Evolutionary conservation across 768 basidiomycete genomes (phyloP).

Genomic region (Nevesoporus exiguus): DNA sequence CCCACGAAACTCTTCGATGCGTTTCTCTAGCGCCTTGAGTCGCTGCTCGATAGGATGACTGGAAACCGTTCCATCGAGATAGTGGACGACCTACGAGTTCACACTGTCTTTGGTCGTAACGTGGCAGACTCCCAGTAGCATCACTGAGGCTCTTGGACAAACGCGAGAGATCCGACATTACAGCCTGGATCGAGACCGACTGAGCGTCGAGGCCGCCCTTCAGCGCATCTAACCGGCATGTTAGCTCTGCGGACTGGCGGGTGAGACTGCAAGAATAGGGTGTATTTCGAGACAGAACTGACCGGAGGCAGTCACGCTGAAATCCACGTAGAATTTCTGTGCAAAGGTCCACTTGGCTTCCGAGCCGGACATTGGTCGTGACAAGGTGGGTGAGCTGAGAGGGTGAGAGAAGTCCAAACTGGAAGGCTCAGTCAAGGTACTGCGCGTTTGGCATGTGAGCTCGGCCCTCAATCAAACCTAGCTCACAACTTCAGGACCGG

Average conservation of each 20-base stretch:
- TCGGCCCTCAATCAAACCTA: no score
- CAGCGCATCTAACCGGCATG: constrained; percentile 42
- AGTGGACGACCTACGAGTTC: constrained; percentile 50
- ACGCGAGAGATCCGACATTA: constrained; percentile 52
- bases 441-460: no score
- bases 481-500: no score
- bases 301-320: constrained; percentile 27
- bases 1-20: constrained; percentile 49
- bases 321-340: constrained; percentile 27
- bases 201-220: constrained; percentile 30
- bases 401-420: no score
- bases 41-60: constrained; percentile 44
- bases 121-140: constrained; percentile 61
- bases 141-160: constrained; percentile 61
- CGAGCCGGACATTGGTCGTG: constrained; percentile 17
- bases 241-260: constrained; percentile 40
- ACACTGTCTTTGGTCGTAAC: constrained; percentile 72
- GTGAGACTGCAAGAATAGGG: constrained; percentile 13
- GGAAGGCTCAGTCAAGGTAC: no score
- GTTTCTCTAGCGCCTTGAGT: constrained; percentile 58
- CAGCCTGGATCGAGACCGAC: constrained; percentile 37
- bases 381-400: neutral
- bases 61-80: neutral
- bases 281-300: neutral
- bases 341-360: constrained; percentile 30